These are phyloP conservation scores for Exophiala dermatitidis DNA, from an alignment of 2,329 filamentous ascomycete genomes.

Conservation along the genomic window DNA sequence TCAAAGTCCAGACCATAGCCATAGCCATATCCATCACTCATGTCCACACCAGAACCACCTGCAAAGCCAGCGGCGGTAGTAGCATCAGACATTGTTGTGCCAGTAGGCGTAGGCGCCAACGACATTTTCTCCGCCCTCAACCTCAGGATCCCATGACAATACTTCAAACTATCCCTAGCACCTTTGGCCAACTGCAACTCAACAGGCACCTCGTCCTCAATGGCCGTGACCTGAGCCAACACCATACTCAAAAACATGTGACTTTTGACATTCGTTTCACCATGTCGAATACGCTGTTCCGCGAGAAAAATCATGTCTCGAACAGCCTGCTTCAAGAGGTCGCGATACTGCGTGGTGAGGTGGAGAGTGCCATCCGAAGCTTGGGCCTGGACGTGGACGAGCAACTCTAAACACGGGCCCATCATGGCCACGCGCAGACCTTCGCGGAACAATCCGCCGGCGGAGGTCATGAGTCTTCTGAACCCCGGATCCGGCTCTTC, in stretches of 20 bases:
- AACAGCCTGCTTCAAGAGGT: conserved; percentile 23
- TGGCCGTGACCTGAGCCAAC: conserved; percentile 24
- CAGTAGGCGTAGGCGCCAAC: too few species aligned
- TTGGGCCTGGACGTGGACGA: conserved; percentile 36
- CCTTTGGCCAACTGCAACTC: conserved; percentile 35
- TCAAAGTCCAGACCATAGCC: too few species aligned
- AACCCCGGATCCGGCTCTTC: conserved; percentile 24
- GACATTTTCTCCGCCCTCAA: too few species aligned
- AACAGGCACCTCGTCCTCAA: neutral
- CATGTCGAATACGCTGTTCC: conserved; percentile 25
- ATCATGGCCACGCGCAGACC: conserved; percentile 35
- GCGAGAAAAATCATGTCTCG: conserved; percentile 25
- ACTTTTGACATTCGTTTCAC: conserved; percentile 31
- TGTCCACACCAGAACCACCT: too few species aligned
- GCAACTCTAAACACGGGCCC: conserved; percentile 42
- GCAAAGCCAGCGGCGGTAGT: too few species aligned
- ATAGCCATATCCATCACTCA: too few species aligned
- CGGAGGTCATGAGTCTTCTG: conserved; percentile 31
- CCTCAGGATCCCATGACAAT: conserved; percentile 12
- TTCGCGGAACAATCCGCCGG: conserved; percentile 33
- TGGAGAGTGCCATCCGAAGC: conserved; percentile 14
- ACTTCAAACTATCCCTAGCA: conserved; percentile 22
- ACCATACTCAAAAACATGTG: conserved; percentile 29
- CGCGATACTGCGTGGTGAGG: conserved; percentile 6
- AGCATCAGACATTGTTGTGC: too few species aligned